Conservation (phyloP, 768 basidiomycete species). For the Pisolithus marmoratus region DNA sequence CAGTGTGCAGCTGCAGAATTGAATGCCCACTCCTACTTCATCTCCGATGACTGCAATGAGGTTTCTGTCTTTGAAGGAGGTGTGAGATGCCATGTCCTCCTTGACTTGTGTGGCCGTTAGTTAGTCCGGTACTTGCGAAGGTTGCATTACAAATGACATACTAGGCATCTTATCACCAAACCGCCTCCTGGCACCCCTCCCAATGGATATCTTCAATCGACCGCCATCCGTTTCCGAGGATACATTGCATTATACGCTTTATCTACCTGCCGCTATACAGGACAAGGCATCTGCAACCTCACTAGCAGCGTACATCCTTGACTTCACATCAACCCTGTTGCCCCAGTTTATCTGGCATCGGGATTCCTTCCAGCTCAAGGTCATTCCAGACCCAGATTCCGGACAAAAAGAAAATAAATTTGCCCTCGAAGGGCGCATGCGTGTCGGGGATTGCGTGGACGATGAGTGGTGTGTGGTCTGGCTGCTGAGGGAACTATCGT, state of each 20-base stretch:
- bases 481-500: conserved; percentile 73
- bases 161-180: neutral
- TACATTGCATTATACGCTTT: conserved; percentile 70
- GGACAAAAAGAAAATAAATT: conserved; percentile 31
- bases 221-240: conserved; percentile 82
- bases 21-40: conserved; percentile 52
- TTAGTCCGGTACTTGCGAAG: too few species aligned
- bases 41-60: conserved; percentile 96
- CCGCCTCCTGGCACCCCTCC: neutral
- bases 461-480: conserved; percentile 97
- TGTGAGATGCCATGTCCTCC: conserved; percentile 41
- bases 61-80: conserved; percentile 73
- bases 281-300: conserved; percentile 59
- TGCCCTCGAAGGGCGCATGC: conserved; percentile 75
- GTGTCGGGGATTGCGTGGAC: conserved; percentile 95
- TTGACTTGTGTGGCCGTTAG: neutral
- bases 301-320: conserved; percentile 62
- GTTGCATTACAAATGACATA: neutral
- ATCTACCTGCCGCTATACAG: conserved; percentile 48
- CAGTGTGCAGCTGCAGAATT: conserved; percentile 2
- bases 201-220: conserved; percentile 67
- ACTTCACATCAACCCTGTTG: conserved; percentile 49
- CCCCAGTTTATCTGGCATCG: conserved; percentile 76
- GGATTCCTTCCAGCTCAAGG: conserved; percentile 75
- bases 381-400: conserved; percentile 43